Conservation (phyloP, 306 rosid species). For the Ammopiptanthus mongolicus region DNA sequence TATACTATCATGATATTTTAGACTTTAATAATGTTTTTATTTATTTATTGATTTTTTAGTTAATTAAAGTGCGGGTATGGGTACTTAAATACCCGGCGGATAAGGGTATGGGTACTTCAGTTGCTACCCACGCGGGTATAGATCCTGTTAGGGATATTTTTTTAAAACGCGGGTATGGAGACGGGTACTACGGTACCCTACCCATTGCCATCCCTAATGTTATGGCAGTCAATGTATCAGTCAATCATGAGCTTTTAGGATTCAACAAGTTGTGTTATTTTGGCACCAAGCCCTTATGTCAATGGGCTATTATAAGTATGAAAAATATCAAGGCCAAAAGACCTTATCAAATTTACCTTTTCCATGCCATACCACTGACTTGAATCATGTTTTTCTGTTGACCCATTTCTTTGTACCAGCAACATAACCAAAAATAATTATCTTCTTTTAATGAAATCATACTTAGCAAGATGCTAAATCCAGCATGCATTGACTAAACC, state of each 20-base stretch:
- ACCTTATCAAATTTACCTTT: background rate
- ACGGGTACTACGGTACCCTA: no score
- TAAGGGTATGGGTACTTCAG: no score
- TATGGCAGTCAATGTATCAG: background rate
- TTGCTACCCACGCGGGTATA: no score
- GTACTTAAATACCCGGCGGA: no score
- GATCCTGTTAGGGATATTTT: no score
- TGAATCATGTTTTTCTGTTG: constrained; percentile 6
- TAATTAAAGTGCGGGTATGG: no score
- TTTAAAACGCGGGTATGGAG: no score
- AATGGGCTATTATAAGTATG: background rate
- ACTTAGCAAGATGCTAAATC: constrained; percentile 13
- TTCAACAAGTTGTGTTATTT: background rate
- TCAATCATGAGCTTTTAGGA: background rate
- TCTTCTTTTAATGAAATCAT: background rate
- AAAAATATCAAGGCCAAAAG: background rate
- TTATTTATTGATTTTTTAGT: no score
- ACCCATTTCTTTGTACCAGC: background rate
- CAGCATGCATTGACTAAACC: background rate
- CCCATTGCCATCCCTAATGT: no score
- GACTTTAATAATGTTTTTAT: no score
- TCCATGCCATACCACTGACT: background rate
- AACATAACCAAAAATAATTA: background rate
- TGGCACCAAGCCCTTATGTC: background rate
- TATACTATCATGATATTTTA: no score